Conservation (phyloP, 495 filamentous ascomycete species). For the Parachaetomium inaequale region DNA sequence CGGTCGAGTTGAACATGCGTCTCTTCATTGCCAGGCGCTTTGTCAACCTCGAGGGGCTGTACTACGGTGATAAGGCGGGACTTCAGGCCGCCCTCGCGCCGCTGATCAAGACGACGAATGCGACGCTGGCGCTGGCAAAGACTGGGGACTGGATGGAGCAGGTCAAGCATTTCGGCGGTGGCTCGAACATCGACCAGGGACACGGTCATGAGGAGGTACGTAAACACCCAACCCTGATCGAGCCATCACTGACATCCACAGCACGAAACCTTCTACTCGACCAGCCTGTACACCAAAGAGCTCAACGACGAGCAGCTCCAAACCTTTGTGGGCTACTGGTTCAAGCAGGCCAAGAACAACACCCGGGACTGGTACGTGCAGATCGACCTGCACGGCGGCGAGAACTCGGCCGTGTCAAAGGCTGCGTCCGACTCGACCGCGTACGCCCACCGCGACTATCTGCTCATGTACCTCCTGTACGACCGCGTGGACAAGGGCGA, state of each 20-base stretch:
- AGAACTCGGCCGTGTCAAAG: constrained; percentile 39
- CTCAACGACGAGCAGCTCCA: constrained; percentile 37
- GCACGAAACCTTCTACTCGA: constrained; percentile 48
- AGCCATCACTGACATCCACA: constrained; percentile 11
- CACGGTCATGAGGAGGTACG: constrained; percentile 29
- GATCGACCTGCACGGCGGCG: constrained; percentile 45
- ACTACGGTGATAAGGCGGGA: constrained; percentile 38
- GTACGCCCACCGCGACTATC: constrained; percentile 46
- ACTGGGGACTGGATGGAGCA: constrained; percentile 41
- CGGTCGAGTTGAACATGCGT: constrained; percentile 44
- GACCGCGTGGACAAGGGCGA: constrained; percentile 35
- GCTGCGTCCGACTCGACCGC: constrained; percentile 29
- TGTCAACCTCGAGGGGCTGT: constrained; percentile 44
- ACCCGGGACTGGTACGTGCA: constrained; percentile 46
- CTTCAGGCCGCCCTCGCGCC: constrained; percentile 36
- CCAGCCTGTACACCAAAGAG: constrained; percentile 36
- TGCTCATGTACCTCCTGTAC: constrained; percentile 46
- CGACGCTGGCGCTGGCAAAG: constrained; percentile 30
- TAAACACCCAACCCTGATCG: not conserved
- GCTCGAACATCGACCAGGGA: constrained; percentile 37
- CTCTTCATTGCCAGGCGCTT: constrained; percentile 39
- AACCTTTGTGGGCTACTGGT: constrained; percentile 43
- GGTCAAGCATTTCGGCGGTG: constrained; percentile 42
- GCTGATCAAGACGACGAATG: constrained; percentile 35
- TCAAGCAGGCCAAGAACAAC: constrained; percentile 40